Conservation (phyloP, 495 filamentous ascomycete species). For the Lentithecium fluviatile region DNA sequence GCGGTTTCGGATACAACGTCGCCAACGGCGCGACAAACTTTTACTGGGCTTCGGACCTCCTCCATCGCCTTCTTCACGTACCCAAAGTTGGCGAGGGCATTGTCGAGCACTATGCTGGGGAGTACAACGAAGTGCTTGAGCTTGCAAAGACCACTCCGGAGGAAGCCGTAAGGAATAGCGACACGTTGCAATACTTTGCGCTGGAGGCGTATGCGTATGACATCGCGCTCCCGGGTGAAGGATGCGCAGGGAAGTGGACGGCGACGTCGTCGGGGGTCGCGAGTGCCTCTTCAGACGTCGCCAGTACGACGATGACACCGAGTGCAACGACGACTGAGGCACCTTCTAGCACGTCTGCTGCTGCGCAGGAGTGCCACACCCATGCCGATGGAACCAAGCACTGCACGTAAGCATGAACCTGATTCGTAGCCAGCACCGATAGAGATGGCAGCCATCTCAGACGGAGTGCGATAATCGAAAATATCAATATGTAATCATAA, state of each 20-base stretch:
- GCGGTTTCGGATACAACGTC: slow-evolving; percentile 55
- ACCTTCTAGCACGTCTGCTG: slow-evolving; percentile 11
- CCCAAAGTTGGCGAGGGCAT: slow-evolving; percentile 52
- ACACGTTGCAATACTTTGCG: slow-evolving; percentile 58
- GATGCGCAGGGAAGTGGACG: slow-evolving; percentile 47
- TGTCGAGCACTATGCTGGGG: slow-evolving; percentile 58
- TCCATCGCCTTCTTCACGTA: slow-evolving; percentile 59
- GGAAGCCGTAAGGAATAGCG: slow-evolving; percentile 51
- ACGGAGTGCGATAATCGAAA: no score
- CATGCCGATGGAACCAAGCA: slow-evolving; percentile 36
- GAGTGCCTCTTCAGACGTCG: neutral
- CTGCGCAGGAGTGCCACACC: slow-evolving; percentile 39
- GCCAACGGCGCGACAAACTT: slow-evolving; percentile 49
- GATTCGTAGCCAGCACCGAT: neutral
- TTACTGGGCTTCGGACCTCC: slow-evolving; percentile 58
- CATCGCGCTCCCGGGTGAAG: slow-evolving; percentile 53
- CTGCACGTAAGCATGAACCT: slow-evolving; percentile 18
- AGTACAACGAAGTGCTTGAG: slow-evolving; percentile 50
- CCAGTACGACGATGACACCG: neutral
- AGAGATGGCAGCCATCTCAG: no score
- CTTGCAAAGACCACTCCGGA: slow-evolving; percentile 44
- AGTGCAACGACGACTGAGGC: slow-evolving; percentile 10
- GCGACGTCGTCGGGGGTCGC: slow-evolving; percentile 4
- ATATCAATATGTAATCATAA: no score
- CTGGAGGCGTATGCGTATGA: slow-evolving; percentile 55